Percentiles rank a stretch among this genome's conserved stretches.
These are phyloP conservation scores for Pichia heedii DNA, from an alignment of 805 yeast species.

Conservation along the genomic window DNA sequence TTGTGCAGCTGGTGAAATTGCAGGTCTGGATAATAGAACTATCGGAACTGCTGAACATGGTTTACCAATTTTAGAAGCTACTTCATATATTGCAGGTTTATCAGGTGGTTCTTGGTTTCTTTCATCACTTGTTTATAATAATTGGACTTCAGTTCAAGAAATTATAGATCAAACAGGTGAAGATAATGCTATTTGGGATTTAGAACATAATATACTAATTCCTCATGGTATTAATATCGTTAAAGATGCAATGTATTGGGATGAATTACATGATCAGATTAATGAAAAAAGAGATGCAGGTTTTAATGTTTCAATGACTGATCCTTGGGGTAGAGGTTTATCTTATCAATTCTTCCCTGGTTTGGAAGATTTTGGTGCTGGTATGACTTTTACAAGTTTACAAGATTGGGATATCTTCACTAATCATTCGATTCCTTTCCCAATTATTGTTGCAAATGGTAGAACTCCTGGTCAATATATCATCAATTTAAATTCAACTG, in stretches of 20 bases:
- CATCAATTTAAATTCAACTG: conserved; percentile 59
- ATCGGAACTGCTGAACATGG: conserved; percentile 41
- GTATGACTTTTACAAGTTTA: conserved; percentile 48
- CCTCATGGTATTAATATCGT: conserved; percentile 57
- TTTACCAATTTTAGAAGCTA: conserved; percentile 65
- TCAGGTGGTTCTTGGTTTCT: conserved; percentile 84
- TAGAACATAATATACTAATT: conserved; percentile 48
- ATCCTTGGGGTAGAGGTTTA: conserved; percentile 71
- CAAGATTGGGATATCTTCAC: conserved; percentile 53
- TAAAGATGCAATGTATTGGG: conserved; percentile 44
- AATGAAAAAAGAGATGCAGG: conserved; percentile 52
- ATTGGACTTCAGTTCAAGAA: conserved; percentile 62
- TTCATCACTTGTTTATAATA: conserved; percentile 57
- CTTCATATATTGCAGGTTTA: conserved; percentile 66
- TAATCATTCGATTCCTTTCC: conserved; percentile 63
- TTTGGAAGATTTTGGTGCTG: conserved; percentile 53
- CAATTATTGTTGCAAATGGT: conserved; percentile 56
- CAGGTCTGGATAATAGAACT: conserved; percentile 74
- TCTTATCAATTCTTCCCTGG: conserved; percentile 65
- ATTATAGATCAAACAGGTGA: conserved; percentile 34
- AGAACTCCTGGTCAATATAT: conserved; percentile 53
- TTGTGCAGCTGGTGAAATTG: conserved; percentile 72
- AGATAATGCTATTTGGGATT: conserved; percentile 56
- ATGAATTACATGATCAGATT: conserved; percentile 44
- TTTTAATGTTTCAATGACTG: conserved; percentile 57